Percentiles rank a stretch among this genome's conserved stretches.
phyloP scores from a whole-genome alignment of 2,329 filamentous ascomycete genomes.

The Colletotrichum higginsianum region DNA sequence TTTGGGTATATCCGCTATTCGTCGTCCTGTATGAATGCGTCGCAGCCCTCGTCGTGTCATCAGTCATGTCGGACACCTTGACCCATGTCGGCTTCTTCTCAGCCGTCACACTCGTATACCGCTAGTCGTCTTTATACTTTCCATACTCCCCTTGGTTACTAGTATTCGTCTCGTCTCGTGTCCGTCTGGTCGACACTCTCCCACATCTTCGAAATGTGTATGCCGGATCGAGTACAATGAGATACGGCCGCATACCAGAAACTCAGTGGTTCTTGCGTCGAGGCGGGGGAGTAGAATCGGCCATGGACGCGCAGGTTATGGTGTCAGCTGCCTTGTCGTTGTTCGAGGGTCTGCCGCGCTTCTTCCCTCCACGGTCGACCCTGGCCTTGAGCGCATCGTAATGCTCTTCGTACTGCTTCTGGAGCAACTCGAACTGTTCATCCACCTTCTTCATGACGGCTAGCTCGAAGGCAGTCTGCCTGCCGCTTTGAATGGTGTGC shows the following conservation, averaged over 20 bases:
- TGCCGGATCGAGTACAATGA: neutral
- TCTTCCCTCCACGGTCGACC: neutral
- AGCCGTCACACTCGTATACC: neutral
- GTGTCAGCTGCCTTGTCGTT: neutral
- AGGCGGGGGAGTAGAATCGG: too few species aligned
- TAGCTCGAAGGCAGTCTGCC: neutral
- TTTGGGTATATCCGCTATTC: neutral
- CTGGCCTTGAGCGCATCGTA: neutral
- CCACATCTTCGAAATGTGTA: too few species aligned
- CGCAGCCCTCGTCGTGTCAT: neutral
- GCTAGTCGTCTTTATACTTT: neutral
- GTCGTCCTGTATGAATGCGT: neutral
- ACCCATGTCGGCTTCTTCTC: neutral
- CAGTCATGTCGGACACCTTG: neutral
- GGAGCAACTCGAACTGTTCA: neutral
- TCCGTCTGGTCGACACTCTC: too few species aligned
- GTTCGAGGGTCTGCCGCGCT: neutral
- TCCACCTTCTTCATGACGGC: neutral
- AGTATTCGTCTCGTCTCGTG: fast-evolving
- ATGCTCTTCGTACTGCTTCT: neutral
- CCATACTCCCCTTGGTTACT: neutral
- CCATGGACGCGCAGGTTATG: neutral
- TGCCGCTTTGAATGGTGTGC: too few species aligned
- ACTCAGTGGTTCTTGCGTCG: neutral
- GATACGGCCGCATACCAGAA: neutral